Conservation (phyloP, 352 stramenopile species). For the Halophytophthora batemanensis region DNA sequence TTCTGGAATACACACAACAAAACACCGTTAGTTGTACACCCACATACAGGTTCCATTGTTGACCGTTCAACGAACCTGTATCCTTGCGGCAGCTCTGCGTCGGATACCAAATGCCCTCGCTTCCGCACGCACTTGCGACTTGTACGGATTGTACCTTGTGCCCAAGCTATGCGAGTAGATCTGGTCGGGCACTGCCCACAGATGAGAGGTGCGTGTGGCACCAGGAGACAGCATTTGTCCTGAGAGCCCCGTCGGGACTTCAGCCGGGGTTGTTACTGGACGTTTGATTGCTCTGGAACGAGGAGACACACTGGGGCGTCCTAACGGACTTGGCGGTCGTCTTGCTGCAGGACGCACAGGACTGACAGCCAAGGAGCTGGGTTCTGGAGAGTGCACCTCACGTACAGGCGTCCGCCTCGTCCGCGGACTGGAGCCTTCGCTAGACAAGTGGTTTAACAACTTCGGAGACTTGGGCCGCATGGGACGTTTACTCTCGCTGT, state of each 20-base stretch:
- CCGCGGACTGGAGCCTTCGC: slow-evolving; percentile 11
- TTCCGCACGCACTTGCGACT: slow-evolving; percentile 42
- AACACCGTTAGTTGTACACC: not conserved
- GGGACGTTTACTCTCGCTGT: slow-evolving; percentile 14
- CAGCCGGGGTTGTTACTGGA: slow-evolving; percentile 31
- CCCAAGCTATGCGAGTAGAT: slow-evolving; percentile 43
- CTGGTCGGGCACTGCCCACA: slow-evolving; percentile 37
- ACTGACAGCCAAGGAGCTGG: slow-evolving; percentile 11
- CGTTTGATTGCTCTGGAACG: slow-evolving; percentile 34
- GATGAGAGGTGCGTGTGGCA: slow-evolving; percentile 42
- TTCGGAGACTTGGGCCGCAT: slow-evolving; percentile 22
- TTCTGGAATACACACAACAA: slow-evolving; percentile 13
- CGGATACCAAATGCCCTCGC: slow-evolving; percentile 42
- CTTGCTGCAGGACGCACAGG: slow-evolving; percentile 22
- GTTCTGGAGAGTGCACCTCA: slow-evolving; percentile 6
- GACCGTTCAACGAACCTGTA: slow-evolving; percentile 38
- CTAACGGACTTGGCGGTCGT: slow-evolving; percentile 4
- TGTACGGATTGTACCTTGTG: slow-evolving; percentile 48
- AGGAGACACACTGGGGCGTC: slow-evolving; percentile 24
- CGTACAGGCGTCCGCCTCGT: slow-evolving; percentile 12
- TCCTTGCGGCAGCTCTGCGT: slow-evolving; percentile 40
- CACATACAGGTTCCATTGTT: not conserved
- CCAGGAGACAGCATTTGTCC: slow-evolving; percentile 40
- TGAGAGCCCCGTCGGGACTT: slow-evolving; percentile 28
- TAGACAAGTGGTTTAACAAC: slow-evolving; percentile 1